phyloP scores from a whole-genome alignment of 495 filamentous ascomycete genomes.

The Hypoxylon cercidicola region DNA sequence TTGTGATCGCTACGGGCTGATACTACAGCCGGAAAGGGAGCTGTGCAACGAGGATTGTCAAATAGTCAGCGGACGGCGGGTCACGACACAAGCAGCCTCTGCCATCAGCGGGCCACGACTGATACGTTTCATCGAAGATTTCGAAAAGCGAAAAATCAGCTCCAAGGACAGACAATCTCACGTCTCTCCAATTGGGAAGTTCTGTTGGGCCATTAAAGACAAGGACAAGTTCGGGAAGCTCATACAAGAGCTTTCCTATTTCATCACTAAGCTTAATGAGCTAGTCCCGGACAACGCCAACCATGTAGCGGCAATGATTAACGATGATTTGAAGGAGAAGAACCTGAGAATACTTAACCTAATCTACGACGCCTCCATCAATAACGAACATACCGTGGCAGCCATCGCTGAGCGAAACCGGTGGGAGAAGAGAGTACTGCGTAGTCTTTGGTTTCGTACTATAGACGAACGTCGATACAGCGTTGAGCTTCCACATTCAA shows the following conservation, averaged over 20 bases:
- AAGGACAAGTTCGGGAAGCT: constrained; percentile 42
- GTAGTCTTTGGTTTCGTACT: constrained; percentile 23
- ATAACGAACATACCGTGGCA: background rate
- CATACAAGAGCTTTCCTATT: constrained; percentile 34
- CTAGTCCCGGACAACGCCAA: constrained; percentile 30
- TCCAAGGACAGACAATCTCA: background rate
- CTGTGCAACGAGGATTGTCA: too few relatives aligned
- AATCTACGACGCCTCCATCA: constrained; percentile 6
- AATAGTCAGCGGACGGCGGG: too few relatives aligned
- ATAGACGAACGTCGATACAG: constrained; percentile 22
- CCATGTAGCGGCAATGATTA: background rate
- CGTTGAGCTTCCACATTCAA: constrained; percentile 8
- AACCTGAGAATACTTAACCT: constrained; percentile 4
- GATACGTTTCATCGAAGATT: constrained; percentile 13
- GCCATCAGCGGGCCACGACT: background rate
- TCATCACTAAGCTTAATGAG: constrained; percentile 38
- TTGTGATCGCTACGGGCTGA: background rate
- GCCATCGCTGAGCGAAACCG: constrained; percentile 1
- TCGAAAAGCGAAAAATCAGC: background rate
- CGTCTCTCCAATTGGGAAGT: background rate
- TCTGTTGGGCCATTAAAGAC: constrained; percentile 38
- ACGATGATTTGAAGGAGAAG: background rate
- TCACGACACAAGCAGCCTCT: background rate
- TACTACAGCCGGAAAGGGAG: too few relatives aligned
- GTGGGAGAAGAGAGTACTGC: constrained; percentile 12